Conservation (phyloP, 495 filamentous ascomycete species). For the Aspergillus coremiiformis region DNA sequence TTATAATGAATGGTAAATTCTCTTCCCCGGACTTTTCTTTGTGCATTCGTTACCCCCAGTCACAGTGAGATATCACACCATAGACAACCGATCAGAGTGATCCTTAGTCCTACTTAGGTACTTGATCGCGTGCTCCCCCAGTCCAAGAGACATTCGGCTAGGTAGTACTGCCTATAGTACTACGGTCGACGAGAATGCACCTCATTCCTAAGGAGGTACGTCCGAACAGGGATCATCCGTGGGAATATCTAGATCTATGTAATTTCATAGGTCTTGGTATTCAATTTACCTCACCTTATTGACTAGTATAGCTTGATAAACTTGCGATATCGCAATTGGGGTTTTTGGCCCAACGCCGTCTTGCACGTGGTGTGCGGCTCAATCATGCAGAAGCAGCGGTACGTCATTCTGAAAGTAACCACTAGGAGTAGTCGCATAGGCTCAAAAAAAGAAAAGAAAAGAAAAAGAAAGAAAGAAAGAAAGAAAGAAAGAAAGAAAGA, state of each 20-base stretch:
- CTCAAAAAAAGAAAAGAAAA: too few relatives aligned
- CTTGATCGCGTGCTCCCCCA: slow-evolving; percentile 5
- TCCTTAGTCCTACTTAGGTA: too few relatives aligned
- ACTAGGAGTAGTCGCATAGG: too few relatives aligned
- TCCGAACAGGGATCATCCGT: slow-evolving; percentile 8
- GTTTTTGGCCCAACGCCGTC: slow-evolving; percentile 76
- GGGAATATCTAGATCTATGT: background rate
- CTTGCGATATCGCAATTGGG: slow-evolving; percentile 88
- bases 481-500: too few relatives aligned
- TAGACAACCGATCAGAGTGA: too few relatives aligned
- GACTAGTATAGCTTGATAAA: slow-evolving; percentile 98
- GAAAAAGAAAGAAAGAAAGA: too few relatives aligned
- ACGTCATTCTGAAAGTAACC: slow-evolving; percentile 29
- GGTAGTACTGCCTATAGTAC: background rate
- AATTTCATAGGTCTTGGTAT: too few relatives aligned
- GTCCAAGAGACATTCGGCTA: slow-evolving; percentile 6
- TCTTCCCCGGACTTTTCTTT: background rate
- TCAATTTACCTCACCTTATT: too few relatives aligned
- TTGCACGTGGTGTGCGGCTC: slow-evolving; percentile 80
- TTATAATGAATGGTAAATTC: slow-evolving; percentile 2
- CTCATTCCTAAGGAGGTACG: slow-evolving; percentile 79
- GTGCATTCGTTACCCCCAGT: background rate
- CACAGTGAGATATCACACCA: too few relatives aligned
- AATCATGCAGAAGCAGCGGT: slow-evolving; percentile 91
- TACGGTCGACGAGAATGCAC: slow-evolving; percentile 53